These are phyloP conservation scores for Fusarium sp. DNA, from an alignment of 2,329 filamentous ascomycete genomes.

Conservation along the genomic window DNA sequence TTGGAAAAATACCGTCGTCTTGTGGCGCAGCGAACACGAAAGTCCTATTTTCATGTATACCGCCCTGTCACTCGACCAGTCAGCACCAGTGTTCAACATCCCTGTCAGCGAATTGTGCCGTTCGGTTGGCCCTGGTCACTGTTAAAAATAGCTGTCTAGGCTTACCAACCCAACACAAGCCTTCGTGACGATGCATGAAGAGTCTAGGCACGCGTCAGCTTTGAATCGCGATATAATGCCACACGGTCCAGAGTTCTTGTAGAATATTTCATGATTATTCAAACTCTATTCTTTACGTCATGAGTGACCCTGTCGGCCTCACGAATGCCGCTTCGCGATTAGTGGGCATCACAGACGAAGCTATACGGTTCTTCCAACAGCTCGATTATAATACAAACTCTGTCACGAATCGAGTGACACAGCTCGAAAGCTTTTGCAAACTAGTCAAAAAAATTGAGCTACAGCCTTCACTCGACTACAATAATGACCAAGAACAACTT, in stretches of 20 bases:
- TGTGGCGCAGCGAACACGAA: constrained; percentile 21
- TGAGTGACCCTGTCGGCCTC: background rate
- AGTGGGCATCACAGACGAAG: constrained; percentile 15
- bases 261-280: background rate
- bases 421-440: background rate
- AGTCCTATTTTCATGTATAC: background rate
- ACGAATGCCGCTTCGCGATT: constrained; percentile 11
- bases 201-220: background rate
- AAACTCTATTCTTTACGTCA: background rate
- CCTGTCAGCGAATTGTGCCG: background rate
- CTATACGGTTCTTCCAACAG: constrained; percentile 9
- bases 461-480: background rate
- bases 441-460: background rate
- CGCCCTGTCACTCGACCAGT: too few species aligned
- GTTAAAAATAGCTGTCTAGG: constrained; percentile 16
- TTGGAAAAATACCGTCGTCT: background rate
- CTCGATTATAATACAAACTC: background rate
- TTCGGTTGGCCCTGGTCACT: background rate
- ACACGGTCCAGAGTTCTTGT: background rate
- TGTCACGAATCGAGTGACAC: background rate
- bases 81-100: background rate
- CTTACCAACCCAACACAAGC: background rate
- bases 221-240: background rate
- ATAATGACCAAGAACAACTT: background rate
- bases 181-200: too few species aligned